phyloP scores from a whole-genome alignment of 805 yeast species.

The Kodamaea sagamina region DNA sequence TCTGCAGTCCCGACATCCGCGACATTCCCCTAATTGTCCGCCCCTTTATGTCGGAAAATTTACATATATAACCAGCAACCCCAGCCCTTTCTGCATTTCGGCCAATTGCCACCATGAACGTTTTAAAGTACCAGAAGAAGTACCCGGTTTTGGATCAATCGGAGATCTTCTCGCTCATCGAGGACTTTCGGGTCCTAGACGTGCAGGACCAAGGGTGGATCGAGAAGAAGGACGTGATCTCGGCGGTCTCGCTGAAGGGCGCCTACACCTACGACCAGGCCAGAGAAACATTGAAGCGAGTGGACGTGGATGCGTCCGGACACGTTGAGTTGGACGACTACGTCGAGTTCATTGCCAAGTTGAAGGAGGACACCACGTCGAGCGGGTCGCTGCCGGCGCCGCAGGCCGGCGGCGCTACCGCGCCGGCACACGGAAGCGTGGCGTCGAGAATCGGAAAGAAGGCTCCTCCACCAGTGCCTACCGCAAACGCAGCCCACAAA shows the following conservation, averaged over 20 bases:
- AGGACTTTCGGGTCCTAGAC: conserved; percentile 82
- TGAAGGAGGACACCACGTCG: conserved; percentile 50
- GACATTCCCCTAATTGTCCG: neutral
- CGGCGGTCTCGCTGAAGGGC: conserved; percentile 76
- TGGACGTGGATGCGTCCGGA: conserved; percentile 94
- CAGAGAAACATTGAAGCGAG: conserved; percentile 88
- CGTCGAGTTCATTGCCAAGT: conserved; percentile 78
- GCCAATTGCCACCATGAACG: conserved; percentile 33
- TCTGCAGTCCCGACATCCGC: conserved; percentile 4
- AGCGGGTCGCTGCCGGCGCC: conserved; percentile 28
- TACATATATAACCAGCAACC: conserved; percentile 5
- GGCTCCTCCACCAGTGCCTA: conserved; percentile 41
- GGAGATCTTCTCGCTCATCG: conserved; percentile 82
- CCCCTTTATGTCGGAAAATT: conserved; percentile 7
- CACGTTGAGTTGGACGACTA: conserved; percentile 95
- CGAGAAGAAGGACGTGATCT: conserved; percentile 87
- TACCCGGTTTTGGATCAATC: conserved; percentile 84
- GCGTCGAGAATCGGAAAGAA: conserved; percentile 15
- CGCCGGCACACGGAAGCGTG: conserved; percentile 3
- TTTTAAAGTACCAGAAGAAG: conserved; percentile 60
- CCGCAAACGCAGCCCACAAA: conserved; percentile 53
- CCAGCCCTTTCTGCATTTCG: neutral
- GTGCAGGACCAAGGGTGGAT: conserved; percentile 91
- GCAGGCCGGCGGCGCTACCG: conserved; percentile 18
- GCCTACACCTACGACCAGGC: conserved; percentile 86